These are phyloP conservation scores for Teunomyces funiuensis DNA, from an alignment of 805 yeast species.

Conservation along the genomic window DNA sequence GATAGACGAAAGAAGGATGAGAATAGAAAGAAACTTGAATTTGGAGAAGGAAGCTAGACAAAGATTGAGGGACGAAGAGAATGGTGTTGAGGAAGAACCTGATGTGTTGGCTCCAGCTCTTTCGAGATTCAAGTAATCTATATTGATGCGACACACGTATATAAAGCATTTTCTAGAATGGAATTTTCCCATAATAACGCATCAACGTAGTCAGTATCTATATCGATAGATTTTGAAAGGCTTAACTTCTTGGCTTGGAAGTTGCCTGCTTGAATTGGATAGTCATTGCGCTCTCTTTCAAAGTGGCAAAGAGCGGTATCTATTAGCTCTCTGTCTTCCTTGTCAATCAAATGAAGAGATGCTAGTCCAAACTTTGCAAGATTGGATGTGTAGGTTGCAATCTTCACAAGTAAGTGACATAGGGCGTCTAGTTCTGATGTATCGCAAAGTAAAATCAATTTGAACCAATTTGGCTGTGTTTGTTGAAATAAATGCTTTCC, in stretches of 20 bases:
- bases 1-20: constrained; percentile 77
- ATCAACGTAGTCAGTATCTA: constrained; percentile 14
- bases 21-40: constrained; percentile 71
- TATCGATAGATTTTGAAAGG: background rate
- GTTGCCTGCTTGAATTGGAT: background rate
- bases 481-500: background rate
- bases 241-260: background rate
- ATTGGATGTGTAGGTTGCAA: constrained; percentile 23
- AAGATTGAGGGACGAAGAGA: constrained; percentile 43
- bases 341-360: constrained; percentile 16
- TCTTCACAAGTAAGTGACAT: constrained; percentile 17
- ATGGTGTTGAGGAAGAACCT: constrained; percentile 52
- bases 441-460: constrained; percentile 16
- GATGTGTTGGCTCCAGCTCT: constrained; percentile 52
- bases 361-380: constrained; percentile 19
- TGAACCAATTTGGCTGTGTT: constrained; percentile 11
- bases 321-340: constrained; percentile 11
- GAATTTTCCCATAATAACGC: constrained; percentile 25
- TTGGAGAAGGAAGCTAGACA: constrained; percentile 72
- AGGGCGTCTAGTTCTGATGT: constrained; percentile 14
- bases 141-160: constrained; percentile 7
- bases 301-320: background rate
- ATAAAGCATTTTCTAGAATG: constrained; percentile 17
- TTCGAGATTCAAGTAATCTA: constrained; percentile 43
- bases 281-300: background rate